Conservation (phyloP, 2,329 filamentous ascomycete genomes). For the Cladosporium sp. region DNA sequence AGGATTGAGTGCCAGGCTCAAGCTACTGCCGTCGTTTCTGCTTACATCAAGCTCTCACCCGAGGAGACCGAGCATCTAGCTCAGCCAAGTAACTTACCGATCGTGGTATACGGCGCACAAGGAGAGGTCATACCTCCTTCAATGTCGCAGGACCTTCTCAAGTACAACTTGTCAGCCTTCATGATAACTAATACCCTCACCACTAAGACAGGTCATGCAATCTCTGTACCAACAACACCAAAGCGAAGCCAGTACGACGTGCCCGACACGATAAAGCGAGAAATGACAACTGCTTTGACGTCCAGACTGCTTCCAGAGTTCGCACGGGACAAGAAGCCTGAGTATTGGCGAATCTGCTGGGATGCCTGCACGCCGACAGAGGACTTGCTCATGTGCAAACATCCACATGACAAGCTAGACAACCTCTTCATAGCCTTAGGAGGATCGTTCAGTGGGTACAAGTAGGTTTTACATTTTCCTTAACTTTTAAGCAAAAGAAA, state of each 20-base stretch:
- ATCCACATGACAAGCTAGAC: slow-evolving; percentile 45
- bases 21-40: slow-evolving; percentile 57
- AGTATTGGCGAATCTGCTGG: slow-evolving; percentile 50
- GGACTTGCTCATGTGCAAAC: slow-evolving; percentile 56
- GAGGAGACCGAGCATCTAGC: slow-evolving; percentile 39
- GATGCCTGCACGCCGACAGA: slow-evolving; percentile 60
- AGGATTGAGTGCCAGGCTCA: slow-evolving; percentile 50
- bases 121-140: slow-evolving; percentile 49
- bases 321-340: slow-evolving; percentile 29
- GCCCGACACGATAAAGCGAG: slow-evolving; percentile 39
- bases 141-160: slow-evolving; percentile 46
- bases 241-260: slow-evolving; percentile 41
- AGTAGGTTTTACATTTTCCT: slow-evolving; percentile 28
- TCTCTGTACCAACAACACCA: slow-evolving; percentile 48
- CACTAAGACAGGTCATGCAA: slow-evolving; percentile 45
- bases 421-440: slow-evolving; percentile 59
- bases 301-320: slow-evolving; percentile 32
- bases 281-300: slow-evolving; percentile 32
- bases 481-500: neutral
- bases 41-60: slow-evolving; percentile 52
- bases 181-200: slow-evolving; percentile 48
- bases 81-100: slow-evolving; percentile 48
- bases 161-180: slow-evolving; percentile 40
- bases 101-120: slow-evolving; percentile 47
- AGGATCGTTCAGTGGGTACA: slow-evolving; percentile 63